Conservation (phyloP, 352 stramenopile genomes). For the Elongisporangium senticosum region DNA sequence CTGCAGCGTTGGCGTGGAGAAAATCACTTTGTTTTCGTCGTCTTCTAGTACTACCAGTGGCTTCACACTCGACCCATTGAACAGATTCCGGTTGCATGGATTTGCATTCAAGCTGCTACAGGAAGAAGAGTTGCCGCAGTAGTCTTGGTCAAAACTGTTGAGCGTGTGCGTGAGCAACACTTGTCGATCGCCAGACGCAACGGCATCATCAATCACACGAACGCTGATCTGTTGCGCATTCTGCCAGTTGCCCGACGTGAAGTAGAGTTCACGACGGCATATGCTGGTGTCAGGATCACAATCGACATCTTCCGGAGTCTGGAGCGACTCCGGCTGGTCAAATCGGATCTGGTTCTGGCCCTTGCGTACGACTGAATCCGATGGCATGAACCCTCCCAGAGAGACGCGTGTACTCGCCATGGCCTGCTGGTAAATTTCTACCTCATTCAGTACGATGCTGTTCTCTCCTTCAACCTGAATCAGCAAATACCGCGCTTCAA, state of each 20-base stretch:
- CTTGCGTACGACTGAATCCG: conserved; percentile 17
- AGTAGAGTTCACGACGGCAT: conserved; percentile 52
- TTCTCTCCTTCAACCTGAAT: conserved; percentile 57
- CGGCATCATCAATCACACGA: conserved; percentile 35
- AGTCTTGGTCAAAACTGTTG: conserved; percentile 42
- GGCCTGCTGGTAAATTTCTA: conserved; percentile 57
- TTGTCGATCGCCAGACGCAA: conserved; percentile 44
- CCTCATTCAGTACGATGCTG: conserved; percentile 51
- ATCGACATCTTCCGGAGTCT: conserved; percentile 12
- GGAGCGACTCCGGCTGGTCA: conserved; percentile 9
- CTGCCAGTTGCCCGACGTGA: conserved; percentile 54
- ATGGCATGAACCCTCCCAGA: conserved; percentile 53
- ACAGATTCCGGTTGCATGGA: conserved; percentile 26
- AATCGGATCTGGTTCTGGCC: conserved; percentile 47
- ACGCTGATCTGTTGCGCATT: conserved; percentile 29
- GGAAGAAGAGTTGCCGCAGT: conserved; percentile 28
- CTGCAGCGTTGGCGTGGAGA: conserved; percentile 33
- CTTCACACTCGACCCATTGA: conserved; percentile 50
- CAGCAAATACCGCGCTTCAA: conserved; percentile 37
- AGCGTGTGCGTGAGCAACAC: conserved; percentile 40
- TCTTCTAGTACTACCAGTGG: conserved; percentile 45
- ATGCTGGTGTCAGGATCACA: conserved; percentile 32
- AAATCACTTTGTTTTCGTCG: conserved; percentile 53
- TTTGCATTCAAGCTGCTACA: background rate
- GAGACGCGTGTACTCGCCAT: conserved; percentile 41